Base-by-base conservation (phyloP, 1,139 yeast genomes). In the Lodderomyces metapsilosis region DNA sequence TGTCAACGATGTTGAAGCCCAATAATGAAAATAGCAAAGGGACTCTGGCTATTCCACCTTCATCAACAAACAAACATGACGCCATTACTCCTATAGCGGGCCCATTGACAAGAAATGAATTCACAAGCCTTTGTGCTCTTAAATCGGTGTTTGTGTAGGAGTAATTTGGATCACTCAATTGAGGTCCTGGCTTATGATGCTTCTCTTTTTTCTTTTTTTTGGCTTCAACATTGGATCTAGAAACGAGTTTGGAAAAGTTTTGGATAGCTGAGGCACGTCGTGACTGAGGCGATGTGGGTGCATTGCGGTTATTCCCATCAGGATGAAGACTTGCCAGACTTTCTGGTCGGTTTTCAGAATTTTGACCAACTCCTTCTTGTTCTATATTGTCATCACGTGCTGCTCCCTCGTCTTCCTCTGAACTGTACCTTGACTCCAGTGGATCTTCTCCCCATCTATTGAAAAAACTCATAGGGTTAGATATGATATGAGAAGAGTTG, bases 31-130 rank as follows among this genome's bases (percentile, higher is more conserved):
- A 63, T 36, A 92, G 64, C 34, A 91, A 71, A 0, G 98, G 96
- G 1, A 95, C 94, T 45, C 96, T 76, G 39, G 82, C 77, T 22
- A 79, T 76, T 6, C 88, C 89, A 49, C 78, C 78, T 46, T 88
- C 96, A 59, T 89, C 97, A 42, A 80, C 78, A 39, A 83, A 69
- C 46, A 92, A 79, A 41, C 84, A 76, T 1, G 95, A 80, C 2
- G 94, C 91, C 12, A 89, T 71, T 42, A 89, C 71, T 44, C 87
- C 68, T 0, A 88, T 84, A 4, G 92, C 86, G 0, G 97, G 95
- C 4, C 84, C 74, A n/a, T 88, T 96, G 6, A 88, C 70, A 1
- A 78, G 53, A 46, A 89, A 67, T 35, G 88, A 78, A 15, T 79
- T 77, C 4, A 89, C 67, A 43, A 88, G 67, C 43, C 73, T 78